These are phyloP conservation scores for Ganoderma lingzhi DNA, from an alignment of 1,284 basidiomycete species.

Conservation along the genomic window DNA sequence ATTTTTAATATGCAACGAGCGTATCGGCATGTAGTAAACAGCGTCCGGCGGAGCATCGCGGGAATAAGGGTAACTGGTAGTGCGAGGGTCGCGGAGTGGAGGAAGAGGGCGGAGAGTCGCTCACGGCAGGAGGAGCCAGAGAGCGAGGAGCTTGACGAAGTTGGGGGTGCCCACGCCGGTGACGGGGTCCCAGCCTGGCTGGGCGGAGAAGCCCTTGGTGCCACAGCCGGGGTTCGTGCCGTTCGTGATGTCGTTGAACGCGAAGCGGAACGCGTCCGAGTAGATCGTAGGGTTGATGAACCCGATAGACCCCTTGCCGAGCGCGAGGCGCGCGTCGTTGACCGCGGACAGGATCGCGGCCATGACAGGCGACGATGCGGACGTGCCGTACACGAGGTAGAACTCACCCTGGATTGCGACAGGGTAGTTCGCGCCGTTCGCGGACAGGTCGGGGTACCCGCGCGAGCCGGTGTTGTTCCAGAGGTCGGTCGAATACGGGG, in stretches of 20 bases:
- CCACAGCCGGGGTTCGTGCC: conserved; percentile 55
- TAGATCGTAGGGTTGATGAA: conserved; percentile 46
- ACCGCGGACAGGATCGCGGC: conserved; percentile 62
- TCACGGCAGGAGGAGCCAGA: conserved; percentile 28
- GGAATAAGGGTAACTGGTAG: no score
- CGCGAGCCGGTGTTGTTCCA: conserved; percentile 43
- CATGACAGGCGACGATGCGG: conserved; percentile 40
- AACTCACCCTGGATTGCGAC: conserved; percentile 36
- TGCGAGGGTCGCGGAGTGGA: background rate
- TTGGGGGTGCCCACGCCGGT: conserved; percentile 44
- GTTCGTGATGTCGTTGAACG: conserved; percentile 56
- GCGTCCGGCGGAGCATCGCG: background rate
- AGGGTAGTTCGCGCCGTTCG: conserved; percentile 44
- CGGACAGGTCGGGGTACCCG: conserved; percentile 57
- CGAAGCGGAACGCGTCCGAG: conserved; percentile 44
- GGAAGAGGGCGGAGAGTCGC: background rate
- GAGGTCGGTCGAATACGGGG: conserved; percentile 45
- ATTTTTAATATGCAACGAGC: background rate
- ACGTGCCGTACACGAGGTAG: conserved; percentile 39
- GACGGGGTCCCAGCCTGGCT: conserved; percentile 65
- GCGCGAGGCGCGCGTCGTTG: conserved; percentile 60
- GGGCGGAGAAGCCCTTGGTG: conserved; percentile 53
- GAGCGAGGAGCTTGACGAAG: conserved; percentile 32
- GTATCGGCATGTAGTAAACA: background rate
- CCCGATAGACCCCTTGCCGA: conserved; percentile 56